Evolutionary conservation across 805 yeast genomes (phyloP), one percentile per base, ranked within the genome.

Genomic region (Metschnikowia baotianmanensis): DNA sequence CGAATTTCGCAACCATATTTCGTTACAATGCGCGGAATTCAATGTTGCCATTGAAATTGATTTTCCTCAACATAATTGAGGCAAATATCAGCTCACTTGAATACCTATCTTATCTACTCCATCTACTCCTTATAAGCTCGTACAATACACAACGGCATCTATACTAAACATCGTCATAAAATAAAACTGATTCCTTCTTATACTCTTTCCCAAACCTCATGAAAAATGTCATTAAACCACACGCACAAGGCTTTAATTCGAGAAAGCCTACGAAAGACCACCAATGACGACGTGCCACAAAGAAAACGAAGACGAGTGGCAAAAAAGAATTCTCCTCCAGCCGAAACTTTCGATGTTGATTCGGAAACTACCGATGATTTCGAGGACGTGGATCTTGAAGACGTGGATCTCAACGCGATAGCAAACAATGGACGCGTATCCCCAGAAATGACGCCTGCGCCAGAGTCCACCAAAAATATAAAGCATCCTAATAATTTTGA

Each of bases 331-430:
- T n/a, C 15, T 3, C 35, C 33, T 3, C 36, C 29, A 4, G 28
- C 27, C 6, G 46, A 42, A 23, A 31, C 38, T 9, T 19, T 48
- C 8, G 40, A 42, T 5, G 36, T 44, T 5, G 43, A 36, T n/a
- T 31, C 46, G 19, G 43, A 31, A 23, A 26, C 31, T n/a, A 35
- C 44, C 17, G 44, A 40, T 12, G 44, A 40, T 16, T 36, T 40
- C 20, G 40, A 36, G 18, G 48, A 45, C 13, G 35, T 38, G 28
- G 53, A 49, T 7, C 38, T 50, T 1, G 56, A 50, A 17, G 46
- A 52, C 30, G 55, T 44, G 27, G 52, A 45, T 8, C 26, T 43
- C 11, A 72, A 69, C 16, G 72, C 66, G 13, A 9, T 39, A 12
- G 39, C 40, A n/a, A 24, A 30, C 13, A 13, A 10, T 28, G 18